Percentiles rank a stretch among this genome's conserved stretches.
Evolutionary conservation across 2,329 filamentous ascomycete genomes (phyloP).

Genomic region (Parastagonospora avenae): DNA sequence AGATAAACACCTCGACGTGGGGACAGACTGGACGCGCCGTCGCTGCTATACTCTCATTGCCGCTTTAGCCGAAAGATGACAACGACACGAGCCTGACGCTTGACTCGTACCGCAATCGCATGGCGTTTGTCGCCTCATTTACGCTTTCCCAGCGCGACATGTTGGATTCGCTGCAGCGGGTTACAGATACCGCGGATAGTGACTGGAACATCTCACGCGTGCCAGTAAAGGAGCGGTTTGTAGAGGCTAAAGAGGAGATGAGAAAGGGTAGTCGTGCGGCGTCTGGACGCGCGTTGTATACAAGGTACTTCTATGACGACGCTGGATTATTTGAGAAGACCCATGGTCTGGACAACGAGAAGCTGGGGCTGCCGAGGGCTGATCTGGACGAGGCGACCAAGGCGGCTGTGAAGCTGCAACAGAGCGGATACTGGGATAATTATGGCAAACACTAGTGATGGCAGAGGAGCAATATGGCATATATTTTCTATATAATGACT

Average conservation of each 20-base stretch:
- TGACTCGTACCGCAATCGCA: slow-evolving; percentile 34
- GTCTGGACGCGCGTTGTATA: slow-evolving; percentile 57
- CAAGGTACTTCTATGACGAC: slow-evolving; percentile 58
- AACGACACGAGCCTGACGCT: slow-evolving; percentile 18
- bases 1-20: slow-evolving; percentile 40
- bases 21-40: slow-evolving; percentile 39
- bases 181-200: slow-evolving; percentile 36
- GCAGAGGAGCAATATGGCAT: neutral
- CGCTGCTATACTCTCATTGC: slow-evolving; percentile 40
- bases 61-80: slow-evolving; percentile 20
- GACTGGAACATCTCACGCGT: slow-evolving; percentile 52
- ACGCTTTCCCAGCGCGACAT: slow-evolving; percentile 44
- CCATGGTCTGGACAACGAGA: slow-evolving; percentile 54
- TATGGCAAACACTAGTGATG: neutral
- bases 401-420: slow-evolving; percentile 14
- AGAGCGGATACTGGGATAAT: slow-evolving; percentile 10
- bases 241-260: slow-evolving; percentile 54
- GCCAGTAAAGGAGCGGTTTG: slow-evolving; percentile 54
- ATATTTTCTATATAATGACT: neutral
- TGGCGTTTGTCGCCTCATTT: slow-evolving; percentile 46
- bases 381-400: slow-evolving; percentile 63
- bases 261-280: slow-evolving; percentile 47
- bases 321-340: slow-evolving; percentile 40
- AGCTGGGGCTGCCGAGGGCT: slow-evolving; percentile 64
- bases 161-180: slow-evolving; percentile 41